phyloP scores from a whole-genome alignment of 192 early-diverging fungal genomes.

The Coemansia nantahalensis region DNA sequence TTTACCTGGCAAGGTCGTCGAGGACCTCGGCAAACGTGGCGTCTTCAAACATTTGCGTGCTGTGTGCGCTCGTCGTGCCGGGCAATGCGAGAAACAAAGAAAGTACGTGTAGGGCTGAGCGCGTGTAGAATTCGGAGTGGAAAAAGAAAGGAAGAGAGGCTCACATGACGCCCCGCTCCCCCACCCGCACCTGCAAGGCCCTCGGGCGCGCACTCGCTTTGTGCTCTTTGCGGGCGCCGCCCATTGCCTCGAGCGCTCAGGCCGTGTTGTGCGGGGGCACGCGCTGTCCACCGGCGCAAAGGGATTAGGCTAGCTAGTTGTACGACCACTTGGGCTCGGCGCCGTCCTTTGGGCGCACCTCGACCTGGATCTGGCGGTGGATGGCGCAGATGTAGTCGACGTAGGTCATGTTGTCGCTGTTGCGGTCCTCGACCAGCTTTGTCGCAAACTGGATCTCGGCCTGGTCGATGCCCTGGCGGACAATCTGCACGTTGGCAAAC shows the following conservation, averaged over 20 bases:
- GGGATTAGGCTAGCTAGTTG: constrained; percentile 11
- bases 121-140: neutral
- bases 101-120: neutral
- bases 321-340: constrained; percentile 44
- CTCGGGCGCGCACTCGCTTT: too few relatives aligned
- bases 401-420: constrained; percentile 84
- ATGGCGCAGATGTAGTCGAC: constrained; percentile 89
- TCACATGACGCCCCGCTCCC: too few relatives aligned
- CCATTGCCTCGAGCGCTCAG: too few relatives aligned
- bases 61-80: too few relatives aligned
- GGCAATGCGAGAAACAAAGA: too few relatives aligned
- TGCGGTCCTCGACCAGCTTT: constrained; percentile 85
- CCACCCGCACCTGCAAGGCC: too few relatives aligned
- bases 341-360: constrained; percentile 56
- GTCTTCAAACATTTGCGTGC: neutral
- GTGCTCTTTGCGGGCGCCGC: too few relatives aligned
- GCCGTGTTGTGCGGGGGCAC: too few relatives aligned
- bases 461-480: constrained; percentile 83
- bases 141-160: too few relatives aligned
- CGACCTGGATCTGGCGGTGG: constrained; percentile 83
- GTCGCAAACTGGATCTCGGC: constrained; percentile 76
- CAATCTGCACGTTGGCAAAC: constrained; percentile 68
- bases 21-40: neutral
- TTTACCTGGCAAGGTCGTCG: neutral
- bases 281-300: too few relatives aligned